Percentiles rank a stretch among this genome's conserved stretches.
phyloP scores from a whole-genome alignment of 352 stramenopile species.

The Globisporangium cylindrosporum region DNA sequence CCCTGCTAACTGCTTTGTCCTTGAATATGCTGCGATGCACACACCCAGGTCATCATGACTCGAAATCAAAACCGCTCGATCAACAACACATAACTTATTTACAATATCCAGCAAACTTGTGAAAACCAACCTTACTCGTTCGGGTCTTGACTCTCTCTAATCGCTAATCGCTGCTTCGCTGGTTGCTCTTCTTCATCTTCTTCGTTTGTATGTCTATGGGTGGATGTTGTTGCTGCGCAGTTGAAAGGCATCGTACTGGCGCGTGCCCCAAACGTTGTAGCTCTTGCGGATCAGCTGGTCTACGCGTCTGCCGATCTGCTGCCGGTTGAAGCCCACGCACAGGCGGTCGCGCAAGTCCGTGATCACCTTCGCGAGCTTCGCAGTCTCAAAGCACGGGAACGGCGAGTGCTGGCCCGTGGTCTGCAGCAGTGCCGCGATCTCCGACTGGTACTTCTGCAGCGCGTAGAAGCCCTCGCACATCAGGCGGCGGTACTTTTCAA shows the following conservation, averaged over 20 bases:
- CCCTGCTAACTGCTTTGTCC: background rate
- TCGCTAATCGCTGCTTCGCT: background rate
- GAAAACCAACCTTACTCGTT: background rate
- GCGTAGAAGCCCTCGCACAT: constrained; percentile 94
- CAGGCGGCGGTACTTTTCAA: constrained; percentile 89
- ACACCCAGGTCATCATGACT: background rate
- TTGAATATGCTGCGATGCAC: background rate
- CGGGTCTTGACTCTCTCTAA: background rate
- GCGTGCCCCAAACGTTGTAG: constrained; percentile 86
- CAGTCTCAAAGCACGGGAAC: constrained; percentile 92
- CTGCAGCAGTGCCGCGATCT: constrained; percentile 93
- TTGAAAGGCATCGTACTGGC: constrained; percentile 91
- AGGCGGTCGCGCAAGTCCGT: constrained; percentile 63
- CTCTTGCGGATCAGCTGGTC: constrained; percentile 83
- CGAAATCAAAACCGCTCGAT: background rate
- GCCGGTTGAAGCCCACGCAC: constrained; percentile 63
- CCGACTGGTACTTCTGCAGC: constrained; percentile 91
- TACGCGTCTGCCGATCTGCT: constrained; percentile 66
- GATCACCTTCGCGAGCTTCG: constrained; percentile 57
- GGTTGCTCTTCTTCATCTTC: background rate
- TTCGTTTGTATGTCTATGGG: constrained; percentile 28
- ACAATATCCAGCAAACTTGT: background rate
- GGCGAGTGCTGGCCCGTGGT: constrained; percentile 93
- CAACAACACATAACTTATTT: constrained; percentile 2
- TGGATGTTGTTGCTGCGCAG: constrained; percentile 89